phyloP scores from a whole-genome alignment of 2,329 filamentous ascomycete genomes.

The Trichoderma gracile region DNA sequence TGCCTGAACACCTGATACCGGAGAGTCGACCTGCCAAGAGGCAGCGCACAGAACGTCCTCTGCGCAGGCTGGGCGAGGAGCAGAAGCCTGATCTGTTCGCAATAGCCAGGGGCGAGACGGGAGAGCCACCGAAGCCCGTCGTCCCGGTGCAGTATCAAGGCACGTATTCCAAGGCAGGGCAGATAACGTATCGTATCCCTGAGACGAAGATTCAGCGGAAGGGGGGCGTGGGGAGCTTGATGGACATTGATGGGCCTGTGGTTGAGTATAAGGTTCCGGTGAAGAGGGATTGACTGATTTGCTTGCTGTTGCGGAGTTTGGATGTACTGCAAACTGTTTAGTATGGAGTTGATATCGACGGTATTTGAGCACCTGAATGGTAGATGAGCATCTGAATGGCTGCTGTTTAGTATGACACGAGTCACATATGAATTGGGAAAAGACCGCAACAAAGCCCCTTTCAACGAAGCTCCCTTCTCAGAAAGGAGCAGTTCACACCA shows the following conservation, averaged over 20 bases:
- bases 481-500: background rate
- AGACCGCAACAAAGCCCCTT: too few relatives aligned
- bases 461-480: background rate
- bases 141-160: background rate
- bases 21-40: conserved; percentile 16
- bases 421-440: background rate
- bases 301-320: background rate
- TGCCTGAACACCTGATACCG: conserved; percentile 7
- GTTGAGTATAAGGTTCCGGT: conserved; percentile 2
- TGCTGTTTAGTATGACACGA: background rate
- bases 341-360: background rate
- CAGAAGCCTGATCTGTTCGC: background rate
- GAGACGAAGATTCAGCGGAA: background rate
- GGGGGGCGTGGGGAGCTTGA: background rate
- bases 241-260: conserved; percentile 4
- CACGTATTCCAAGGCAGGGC: background rate
- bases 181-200: conserved; percentile 20
- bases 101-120: background rate
- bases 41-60: background rate
- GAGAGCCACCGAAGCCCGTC: background rate
- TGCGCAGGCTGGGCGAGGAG: background rate
- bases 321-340: background rate
- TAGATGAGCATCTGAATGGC: background rate
- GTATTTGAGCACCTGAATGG: background rate
- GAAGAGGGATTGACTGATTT: background rate